Base-by-base conservation (phyloP, 164 flowering plant genomes). In the Umbellularia californica region DNA sequence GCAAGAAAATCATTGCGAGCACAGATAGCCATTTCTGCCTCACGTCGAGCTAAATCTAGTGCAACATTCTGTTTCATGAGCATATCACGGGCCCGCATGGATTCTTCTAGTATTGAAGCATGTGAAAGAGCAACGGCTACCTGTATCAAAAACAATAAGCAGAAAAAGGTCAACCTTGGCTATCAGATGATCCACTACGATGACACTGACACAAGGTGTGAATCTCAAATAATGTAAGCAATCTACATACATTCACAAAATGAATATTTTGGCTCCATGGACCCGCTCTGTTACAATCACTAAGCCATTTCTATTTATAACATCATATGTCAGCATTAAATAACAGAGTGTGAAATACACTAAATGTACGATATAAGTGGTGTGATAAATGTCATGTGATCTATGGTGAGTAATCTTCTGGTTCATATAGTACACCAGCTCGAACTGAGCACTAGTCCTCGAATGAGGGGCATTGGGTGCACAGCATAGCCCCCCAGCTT, bases 121-220 rank as follows among this genome's bases (percentile, higher is more conserved):
- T 90, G 95, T 68, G 95, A 92, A 68, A 90, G 89, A 83, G 94
- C 95, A 76, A 92, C 92, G 69, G 95, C 95, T 15, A 90, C 95
- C 93, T 92, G 77, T 14, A 76, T 24, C 25, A 60, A 58, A 58
- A 27, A 78, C 50, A 55, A 51, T 52, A 70, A 65, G 68, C 25
- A 55, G 11, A 23, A 65, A 69, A 35, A 11, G 10, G 50, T 25
- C 17, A 30, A 33, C 20, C 47, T 17, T 65, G 68, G 15, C 69
- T 2, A 20, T 15, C 60, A 55, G 5, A 55, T 55, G 60, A 4
- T 19, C 17, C 60, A 55, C 5, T 55, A 55, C 3, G 60, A 55
- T 41, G 47, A 41, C 47, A 41, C 11, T 41, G 47, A 41, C 10
- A 41, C 47, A 41, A 41, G 47, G 47, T 41, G 5, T 41, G 47